Evolutionary conservation across 2,329 filamentous ascomycete genomes (phyloP).

Genomic region (Cladosporium sp.): DNA sequence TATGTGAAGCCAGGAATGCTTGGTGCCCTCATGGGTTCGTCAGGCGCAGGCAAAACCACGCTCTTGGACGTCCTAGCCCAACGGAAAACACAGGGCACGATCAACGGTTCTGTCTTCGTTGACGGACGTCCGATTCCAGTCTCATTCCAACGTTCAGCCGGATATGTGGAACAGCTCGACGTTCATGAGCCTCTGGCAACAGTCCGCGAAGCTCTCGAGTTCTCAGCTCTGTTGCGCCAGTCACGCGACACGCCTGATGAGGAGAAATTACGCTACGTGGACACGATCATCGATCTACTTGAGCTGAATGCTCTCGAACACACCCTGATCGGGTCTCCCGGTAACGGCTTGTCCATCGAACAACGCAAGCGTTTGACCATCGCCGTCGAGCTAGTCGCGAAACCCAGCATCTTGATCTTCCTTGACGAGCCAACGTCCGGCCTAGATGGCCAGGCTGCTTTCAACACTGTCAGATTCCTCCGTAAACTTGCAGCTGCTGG

Average conservation of each 20-base stretch:
- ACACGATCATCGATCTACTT: conserved; percentile 63
- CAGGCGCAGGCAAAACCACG: conserved; percentile 56
- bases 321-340: conserved; percentile 63
- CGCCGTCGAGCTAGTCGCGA: conserved; percentile 58
- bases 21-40: conserved; percentile 79
- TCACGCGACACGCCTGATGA: conserved; percentile 57
- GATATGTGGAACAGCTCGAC: conserved; percentile 65
- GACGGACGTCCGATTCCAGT: conserved; percentile 43
- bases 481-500: conserved; percentile 66
- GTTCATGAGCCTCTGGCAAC: conserved; percentile 68
- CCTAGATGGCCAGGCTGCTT: conserved; percentile 69
- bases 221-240: conserved; percentile 67
- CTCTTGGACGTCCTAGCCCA: conserved; percentile 45
- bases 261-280: conserved; percentile 69
- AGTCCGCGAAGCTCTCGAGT: conserved; percentile 66
- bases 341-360: conserved; percentile 60
- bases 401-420: conserved; percentile 63
- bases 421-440: conserved; percentile 59
- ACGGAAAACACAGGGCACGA: conserved; percentile 49
- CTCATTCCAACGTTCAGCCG: conserved; percentile 57
- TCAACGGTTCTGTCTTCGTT: conserved; percentile 49
- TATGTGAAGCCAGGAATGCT: conserved; percentile 77
- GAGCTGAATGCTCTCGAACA: conserved; percentile 68
- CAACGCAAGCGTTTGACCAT: conserved; percentile 61
- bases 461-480: conserved; percentile 54